Base-by-base conservation (phyloP, 371 early-diverging fungal genomes). In the Actinomortierella ambigua region DNA sequence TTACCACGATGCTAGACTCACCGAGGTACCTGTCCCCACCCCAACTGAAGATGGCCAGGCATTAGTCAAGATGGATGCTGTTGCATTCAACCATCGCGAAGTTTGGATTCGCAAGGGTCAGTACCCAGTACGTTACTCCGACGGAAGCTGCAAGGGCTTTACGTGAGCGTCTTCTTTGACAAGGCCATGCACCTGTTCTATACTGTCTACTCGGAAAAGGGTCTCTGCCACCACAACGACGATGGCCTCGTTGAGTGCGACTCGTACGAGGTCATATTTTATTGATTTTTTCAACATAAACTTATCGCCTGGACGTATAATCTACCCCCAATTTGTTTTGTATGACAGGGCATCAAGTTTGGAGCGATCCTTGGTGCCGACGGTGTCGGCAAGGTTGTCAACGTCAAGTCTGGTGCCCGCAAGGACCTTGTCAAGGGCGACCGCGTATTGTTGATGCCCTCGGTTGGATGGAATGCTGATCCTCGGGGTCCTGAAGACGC, bases 61-160 rank as follows among this genome's bases (percentile, higher is more conserved):
- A 2, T 59, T 87, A 17, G 73, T 91, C 8, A 80, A 81, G 43
- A 63, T 91, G 59, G 79, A 82, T 22, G 89, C 89, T 1, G 86
- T 88, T 49, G 83, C 90, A 3, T 77, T 90, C 51, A 91, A 91
- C 63, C 90, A 90, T 62, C 84, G 90, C 27, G 88, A 89, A 47
- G 78, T 85, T 23, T 89, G 83, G 81, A 86, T 86, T 67, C 85
- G 87, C 46, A 81, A 85, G 59, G 85, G 82, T 9, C 63, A 59
- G 43, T 73, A 73, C 53, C 73, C 73, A 24, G 73, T 73, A 66
- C 20, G 65, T 24, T 2, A 6, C 34, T n/a, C n/a, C n/a, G n/a
- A n/a, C n/a, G n/a, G n/a, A n/a, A n/a, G n/a, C n/a, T n/a, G n/a
- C n/a, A n/a, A n/a, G n/a, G n/a, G n/a, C n/a, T n/a, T n/a, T n/a